Conservation (phyloP, 805 yeast genomes). For the Kodamaea sagamina region DNA sequence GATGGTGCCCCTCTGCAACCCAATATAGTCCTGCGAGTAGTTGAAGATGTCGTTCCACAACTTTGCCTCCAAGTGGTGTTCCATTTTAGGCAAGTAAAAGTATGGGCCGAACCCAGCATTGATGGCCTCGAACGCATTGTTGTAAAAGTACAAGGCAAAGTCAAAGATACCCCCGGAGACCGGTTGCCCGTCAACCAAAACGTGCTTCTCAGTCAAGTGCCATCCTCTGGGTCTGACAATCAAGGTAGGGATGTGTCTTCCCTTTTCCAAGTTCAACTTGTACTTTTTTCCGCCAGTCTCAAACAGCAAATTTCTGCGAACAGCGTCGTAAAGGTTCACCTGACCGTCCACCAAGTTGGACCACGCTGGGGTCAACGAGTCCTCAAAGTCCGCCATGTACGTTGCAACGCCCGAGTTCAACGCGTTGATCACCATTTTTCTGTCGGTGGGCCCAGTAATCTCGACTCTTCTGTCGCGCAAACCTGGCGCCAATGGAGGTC, state of each 20-base stretch:
- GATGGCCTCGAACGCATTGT: constrained; percentile 65
- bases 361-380: constrained; percentile 86
- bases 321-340: constrained; percentile 74
- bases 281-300: constrained; percentile 47
- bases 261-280: constrained; percentile 45
- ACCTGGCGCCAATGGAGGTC: constrained; percentile 72
- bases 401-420: constrained; percentile 77
- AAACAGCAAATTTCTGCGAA: constrained; percentile 60
- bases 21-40: constrained; percentile 71
- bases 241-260: constrained; percentile 68
- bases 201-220: constrained; percentile 78
- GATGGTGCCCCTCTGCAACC: constrained; percentile 72
- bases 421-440: constrained; percentile 82
- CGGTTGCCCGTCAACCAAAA: constrained; percentile 72
- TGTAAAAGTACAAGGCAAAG: constrained; percentile 75
- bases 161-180: constrained; percentile 77
- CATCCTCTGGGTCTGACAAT: constrained; percentile 89
- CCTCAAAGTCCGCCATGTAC: constrained; percentile 86
- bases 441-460: constrained; percentile 84
- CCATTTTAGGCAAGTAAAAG: constrained; percentile 84
- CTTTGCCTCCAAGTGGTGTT: constrained; percentile 79
- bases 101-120: constrained; percentile 76
- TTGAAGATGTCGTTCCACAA: constrained; percentile 81
- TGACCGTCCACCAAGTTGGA: constrained; percentile 77
- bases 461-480: constrained; percentile 74